phyloP scores from a whole-genome alignment of 1,139 yeast species.

The Saccharomyces pastorianus region DNA sequence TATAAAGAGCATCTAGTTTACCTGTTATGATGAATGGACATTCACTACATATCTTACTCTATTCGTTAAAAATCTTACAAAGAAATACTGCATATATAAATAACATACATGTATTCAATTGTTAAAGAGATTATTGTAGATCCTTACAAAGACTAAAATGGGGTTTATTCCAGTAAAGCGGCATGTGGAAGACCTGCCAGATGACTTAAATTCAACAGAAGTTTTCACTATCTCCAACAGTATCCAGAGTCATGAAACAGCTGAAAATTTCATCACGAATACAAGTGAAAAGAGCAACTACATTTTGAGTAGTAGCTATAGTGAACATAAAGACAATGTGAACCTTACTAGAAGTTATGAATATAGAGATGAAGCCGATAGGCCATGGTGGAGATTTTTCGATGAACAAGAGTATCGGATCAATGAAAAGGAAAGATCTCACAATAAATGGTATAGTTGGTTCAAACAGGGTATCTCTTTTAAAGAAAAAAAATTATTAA shows the following conservation, averaged over 20 bases:
- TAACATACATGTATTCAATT: slow-evolving; percentile 2
- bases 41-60: not conserved
- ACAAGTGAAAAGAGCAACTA: not conserved
- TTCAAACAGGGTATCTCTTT: slow-evolving; percentile 50
- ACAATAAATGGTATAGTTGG: slow-evolving; percentile 57
- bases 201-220: slow-evolving; percentile 16
- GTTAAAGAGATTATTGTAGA: slow-evolving; percentile 19
- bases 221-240: slow-evolving; percentile 9
- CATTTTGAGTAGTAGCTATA: not conserved
- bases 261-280: not conserved
- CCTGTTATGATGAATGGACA: not conserved
- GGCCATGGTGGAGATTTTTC: slow-evolving; percentile 56
- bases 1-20: not conserved
- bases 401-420: slow-evolving; percentile 55
- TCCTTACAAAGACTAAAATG: slow-evolving; percentile 39
- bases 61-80: not conserved
- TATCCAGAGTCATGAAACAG: slow-evolving; percentile 3
- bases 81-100: not conserved
- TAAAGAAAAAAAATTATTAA: slow-evolving; percentile 42
- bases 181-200: slow-evolving; percentile 35
- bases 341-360: slow-evolving; percentile 28
- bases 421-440: slow-evolving; percentile 32
- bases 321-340: slow-evolving; percentile 4
- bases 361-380: slow-evolving; percentile 53
- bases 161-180: slow-evolving; percentile 43